Evolutionary conservation across 129 eudicot species (phyloP).

Genomic region (Pulicaria dysenterica): DNA sequence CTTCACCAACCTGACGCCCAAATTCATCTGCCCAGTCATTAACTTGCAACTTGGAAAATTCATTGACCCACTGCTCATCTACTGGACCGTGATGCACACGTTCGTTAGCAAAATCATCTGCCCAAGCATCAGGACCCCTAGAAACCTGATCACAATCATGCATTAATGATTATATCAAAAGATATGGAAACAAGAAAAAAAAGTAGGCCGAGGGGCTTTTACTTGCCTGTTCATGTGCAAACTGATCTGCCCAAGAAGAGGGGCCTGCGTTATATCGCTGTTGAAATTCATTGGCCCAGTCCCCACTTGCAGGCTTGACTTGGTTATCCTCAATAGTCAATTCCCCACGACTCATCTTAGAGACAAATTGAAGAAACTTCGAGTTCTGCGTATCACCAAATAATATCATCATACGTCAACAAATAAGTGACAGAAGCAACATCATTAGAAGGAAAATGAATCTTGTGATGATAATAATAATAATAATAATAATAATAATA

Average conservation of each 20-base stretch:
- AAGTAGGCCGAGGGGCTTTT: neutral
- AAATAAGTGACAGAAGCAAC: constrained; percentile 6
- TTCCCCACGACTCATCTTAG: constrained; percentile 99
- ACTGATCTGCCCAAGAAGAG: constrained; percentile 92
- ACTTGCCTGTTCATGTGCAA: constrained; percentile 73
- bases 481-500: neutral
- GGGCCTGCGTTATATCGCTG: constrained; percentile 75
- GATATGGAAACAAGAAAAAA: neutral
- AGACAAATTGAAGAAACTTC: constrained; percentile 89
- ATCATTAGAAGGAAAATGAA: neutral
- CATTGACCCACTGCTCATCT: constrained; percentile 87
- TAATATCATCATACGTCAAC: constrained; percentile 6
- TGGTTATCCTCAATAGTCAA: constrained; percentile 82
- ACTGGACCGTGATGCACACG: constrained; percentile 60
- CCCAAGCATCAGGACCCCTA: constrained; percentile 80
- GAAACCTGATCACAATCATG: constrained; percentile 52
- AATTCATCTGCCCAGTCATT: constrained; percentile 96
- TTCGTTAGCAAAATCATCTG: constrained; percentile 68
- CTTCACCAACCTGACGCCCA: constrained; percentile 85
- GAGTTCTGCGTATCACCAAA: constrained; percentile 66
- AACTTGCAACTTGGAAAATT: constrained; percentile 88
- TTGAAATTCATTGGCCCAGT: constrained; percentile 93
- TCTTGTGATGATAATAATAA: neutral
- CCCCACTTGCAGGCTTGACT: constrained; percentile 69
- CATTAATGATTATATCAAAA: constrained; percentile 16